A percentile compares a stretch with the other conserved stretches of the same genome.
phyloP scores from a whole-genome alignment of 164 flowering plant species.

The Stephania cephalantha region DNA sequence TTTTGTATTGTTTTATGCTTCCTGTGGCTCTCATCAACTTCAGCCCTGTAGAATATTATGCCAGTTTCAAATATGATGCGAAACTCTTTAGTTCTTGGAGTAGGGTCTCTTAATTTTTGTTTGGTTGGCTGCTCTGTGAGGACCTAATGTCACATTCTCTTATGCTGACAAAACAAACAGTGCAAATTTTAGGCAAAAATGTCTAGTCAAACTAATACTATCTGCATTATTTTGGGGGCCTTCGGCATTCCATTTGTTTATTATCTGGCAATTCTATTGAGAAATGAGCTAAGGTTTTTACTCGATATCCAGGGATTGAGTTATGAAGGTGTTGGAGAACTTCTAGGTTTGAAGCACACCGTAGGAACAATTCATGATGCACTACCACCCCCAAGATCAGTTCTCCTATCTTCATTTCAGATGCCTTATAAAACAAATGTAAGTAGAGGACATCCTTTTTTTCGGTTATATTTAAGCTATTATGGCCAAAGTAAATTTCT shows the following conservation, averaged over 20 bases:
- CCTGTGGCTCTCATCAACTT: not conserved
- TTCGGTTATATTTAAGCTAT: not conserved
- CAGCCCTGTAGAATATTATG: not conserved
- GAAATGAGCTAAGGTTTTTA: not conserved
- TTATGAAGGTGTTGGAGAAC: conserved; percentile 51
- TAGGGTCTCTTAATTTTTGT: too few species aligned
- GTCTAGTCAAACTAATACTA: not conserved
- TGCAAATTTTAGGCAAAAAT: not conserved
- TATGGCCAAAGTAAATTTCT: not conserved
- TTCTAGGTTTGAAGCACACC: conserved; percentile 56
- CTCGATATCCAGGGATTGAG: conserved; percentile 38
- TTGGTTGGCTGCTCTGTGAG: too few species aligned
- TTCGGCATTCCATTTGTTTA: not conserved
- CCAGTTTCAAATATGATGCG: not conserved
- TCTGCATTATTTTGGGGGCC: not conserved
- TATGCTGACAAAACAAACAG: not conserved
- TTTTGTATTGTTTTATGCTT: not conserved
- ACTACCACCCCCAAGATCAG: conserved; percentile 71
- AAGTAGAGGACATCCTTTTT: conserved; percentile 18
- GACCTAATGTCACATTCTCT: too few species aligned
- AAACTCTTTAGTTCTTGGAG: too few species aligned
- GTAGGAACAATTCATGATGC: conserved; percentile 50
- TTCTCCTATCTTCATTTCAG: conserved; percentile 53
- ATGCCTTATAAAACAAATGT: conserved; percentile 53
- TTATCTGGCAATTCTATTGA: too few species aligned